Percentiles rank a stretch among this genome's conserved stretches.
Evolutionary conservation across 345 rosid genomes (phyloP).

Genomic region (Hypericum androsaemum): DNA sequence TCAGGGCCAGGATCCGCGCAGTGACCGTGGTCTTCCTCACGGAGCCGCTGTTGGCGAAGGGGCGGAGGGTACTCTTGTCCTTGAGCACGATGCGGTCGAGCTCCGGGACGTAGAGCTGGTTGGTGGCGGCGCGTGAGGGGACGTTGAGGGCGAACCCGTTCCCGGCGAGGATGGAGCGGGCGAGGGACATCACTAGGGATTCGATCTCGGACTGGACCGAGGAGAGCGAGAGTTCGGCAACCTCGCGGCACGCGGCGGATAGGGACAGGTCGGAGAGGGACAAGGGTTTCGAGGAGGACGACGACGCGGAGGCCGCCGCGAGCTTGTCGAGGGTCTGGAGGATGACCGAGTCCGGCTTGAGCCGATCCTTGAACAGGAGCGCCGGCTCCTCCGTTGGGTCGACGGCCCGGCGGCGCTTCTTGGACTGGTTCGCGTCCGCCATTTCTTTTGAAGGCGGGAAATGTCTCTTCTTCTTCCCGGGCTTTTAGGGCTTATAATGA

Average conservation of each 20-base stretch:
- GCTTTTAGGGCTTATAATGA: no score
- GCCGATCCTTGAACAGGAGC: slow-evolving; percentile 58
- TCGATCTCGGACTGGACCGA: slow-evolving; percentile 78
- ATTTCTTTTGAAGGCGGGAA: no score
- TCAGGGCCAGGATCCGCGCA: slow-evolving; percentile 66
- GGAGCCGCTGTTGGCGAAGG: slow-evolving; percentile 65
- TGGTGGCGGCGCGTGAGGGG: slow-evolving; percentile 88
- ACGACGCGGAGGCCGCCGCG: slow-evolving; percentile 21
- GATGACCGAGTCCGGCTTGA: slow-evolving; percentile 55
- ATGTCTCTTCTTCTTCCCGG: no score
- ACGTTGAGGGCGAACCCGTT: slow-evolving; percentile 81
- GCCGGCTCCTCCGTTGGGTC: slow-evolving; percentile 25
- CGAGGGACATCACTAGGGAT: slow-evolving; percentile 49
- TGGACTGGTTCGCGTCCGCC: slow-evolving; percentile 8
- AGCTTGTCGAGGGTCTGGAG: slow-evolving; percentile 40
- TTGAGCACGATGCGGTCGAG: slow-evolving; percentile 95
- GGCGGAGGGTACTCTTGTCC: slow-evolving; percentile 90
- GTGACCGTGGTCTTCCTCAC: slow-evolving; percentile 91
- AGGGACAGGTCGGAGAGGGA: slow-evolving; percentile 79
- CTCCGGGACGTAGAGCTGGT: slow-evolving; percentile 94
- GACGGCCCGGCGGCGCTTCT: slow-evolving; percentile 63
- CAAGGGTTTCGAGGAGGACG: slow-evolving; percentile 46
- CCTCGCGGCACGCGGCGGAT: slow-evolving; percentile 68
- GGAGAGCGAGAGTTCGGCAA: slow-evolving; percentile 70
- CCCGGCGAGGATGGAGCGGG: slow-evolving; percentile 76